Percentiles rank a stretch among this genome's conserved stretches.
Conservation (phyloP, 345 rosid species). For the Hevea brasiliensis region DNA sequence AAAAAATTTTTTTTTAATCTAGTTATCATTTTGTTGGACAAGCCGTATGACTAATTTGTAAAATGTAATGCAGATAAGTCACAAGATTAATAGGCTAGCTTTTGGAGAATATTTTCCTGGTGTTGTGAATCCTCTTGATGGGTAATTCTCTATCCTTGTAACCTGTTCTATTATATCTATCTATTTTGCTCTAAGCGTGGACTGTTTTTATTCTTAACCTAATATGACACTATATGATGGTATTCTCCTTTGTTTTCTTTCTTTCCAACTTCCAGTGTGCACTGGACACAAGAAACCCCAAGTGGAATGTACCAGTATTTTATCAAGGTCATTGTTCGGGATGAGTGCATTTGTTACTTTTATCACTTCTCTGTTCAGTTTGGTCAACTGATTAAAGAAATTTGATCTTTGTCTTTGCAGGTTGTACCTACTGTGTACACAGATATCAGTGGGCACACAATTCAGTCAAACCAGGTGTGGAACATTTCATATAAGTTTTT, state of each 20-base stretch:
- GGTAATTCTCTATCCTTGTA: constrained; percentile 40
- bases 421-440: constrained; percentile 94
- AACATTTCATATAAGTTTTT: neutral
- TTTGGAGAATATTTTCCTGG: constrained; percentile 93
- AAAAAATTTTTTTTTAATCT: neutral
- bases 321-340: constrained; percentile 59
- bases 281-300: constrained; percentile 72
- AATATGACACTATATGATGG: constrained; percentile 9
- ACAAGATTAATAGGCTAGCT: constrained; percentile 72
- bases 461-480: constrained; percentile 83
- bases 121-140: constrained; percentile 91
- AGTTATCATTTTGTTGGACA: neutral
- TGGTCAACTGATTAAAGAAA: neutral
- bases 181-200: constrained; percentile 11
- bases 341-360: constrained; percentile 11
- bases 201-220: neutral
- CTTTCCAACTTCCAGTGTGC: constrained; percentile 47
- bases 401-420: constrained; percentile 36
- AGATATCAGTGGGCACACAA: constrained; percentile 68
- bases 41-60: constrained; percentile 11
- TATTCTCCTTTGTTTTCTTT: neutral
- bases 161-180: neutral
- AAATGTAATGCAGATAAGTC: constrained; percentile 65
- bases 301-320: constrained; percentile 92
- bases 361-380: neutral